Base-by-base conservation (phyloP, 257 asterid genomes). In the Cinchona pubescens region DNA sequence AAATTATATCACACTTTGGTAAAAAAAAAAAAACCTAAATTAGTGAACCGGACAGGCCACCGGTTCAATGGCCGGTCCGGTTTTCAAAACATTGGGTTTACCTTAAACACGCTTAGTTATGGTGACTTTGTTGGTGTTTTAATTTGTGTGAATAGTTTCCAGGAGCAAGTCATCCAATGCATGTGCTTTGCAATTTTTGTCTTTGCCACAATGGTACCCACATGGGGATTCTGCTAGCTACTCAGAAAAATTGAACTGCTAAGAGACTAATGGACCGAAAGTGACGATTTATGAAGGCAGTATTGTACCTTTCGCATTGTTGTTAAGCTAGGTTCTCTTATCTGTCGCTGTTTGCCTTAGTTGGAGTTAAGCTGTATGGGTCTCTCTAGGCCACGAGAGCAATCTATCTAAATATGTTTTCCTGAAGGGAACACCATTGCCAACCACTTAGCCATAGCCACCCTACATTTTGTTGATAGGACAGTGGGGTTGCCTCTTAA, bases 201-300 rank as follows among this genome's bases (percentile, higher is more conserved):
- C 81, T 55, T 48, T n/a, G 25, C 73, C 48, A 46, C 62, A 53
- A 40, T 49, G 58, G 51, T 27, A 55, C 40, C 48, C 81, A 62
- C 72, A 38, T 62, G 72, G 81, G 71, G 27, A 77, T 29, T 18
- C 56, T 34, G 25, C n/a, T 66, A 42, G 62, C 35, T n/a, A 30
- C 60, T 9, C 6, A 12, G 45, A 30, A 58, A 11, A 69, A 10
- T 51, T 59, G 29, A 46, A 61, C 64, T 63, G 42, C 43, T 10
- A 63, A 43, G 16, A 2, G 18, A 21, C 45, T 25, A 72, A 56
- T 23, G 67, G 34, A 75, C 46, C 21, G 29, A 75, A 34, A 34
- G 75, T 34, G 67, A 53, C 37, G n/a, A 65, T 56, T 27, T 48
- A 56, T 37, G 37, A 53, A 75, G 61, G 49, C 30, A 48, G 73